Base-by-base conservation (phyloP, 768 basidiomycete genomes). In the Termitomyces sp. region DNA sequence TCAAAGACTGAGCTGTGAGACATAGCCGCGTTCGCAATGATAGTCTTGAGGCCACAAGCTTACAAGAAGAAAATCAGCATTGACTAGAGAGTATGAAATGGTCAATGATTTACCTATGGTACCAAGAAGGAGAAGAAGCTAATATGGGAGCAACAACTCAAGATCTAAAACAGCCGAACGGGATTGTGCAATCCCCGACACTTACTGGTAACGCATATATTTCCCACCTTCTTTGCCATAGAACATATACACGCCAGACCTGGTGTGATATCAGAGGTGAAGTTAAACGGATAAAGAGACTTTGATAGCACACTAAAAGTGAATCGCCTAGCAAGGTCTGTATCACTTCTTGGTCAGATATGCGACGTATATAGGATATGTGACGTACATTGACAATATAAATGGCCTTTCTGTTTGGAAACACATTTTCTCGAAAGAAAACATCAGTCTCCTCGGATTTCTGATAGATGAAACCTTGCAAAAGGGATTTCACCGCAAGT, bases 201-300 rank as follows among this genome's bases (percentile, higher is more conserved):
- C 67, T 57, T 59, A 69, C 69, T 3, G 67, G 64, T 18, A 67
- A 54, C 22, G 55, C 42, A 43, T 62, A 62, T 13, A 69, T 55
- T 20, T 55, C 50, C 64, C 65, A 67, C 32, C 61, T 65, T 34
- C 54, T 59, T 33, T 66, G 60, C 61, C 68, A 71, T 14, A 71
- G 63, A 36, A 68, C 60, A 52, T 62, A 71, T 2, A 67, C 67
- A 12, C 69, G 65, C 69, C 69, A 70, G 7, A 69, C 58, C 68
- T 69, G 44, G 14, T 39, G 14, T 22, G 30, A 10, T 12, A 7
- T 14, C 10, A 34, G 16, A 22, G 20, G 14, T 7, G 18, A 18
- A 48, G 2, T 20, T 2, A 16, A 26, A 40, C 20, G 22, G 2
- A 26, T 26, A 34, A 32, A 54, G 9, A 14, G 33, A 20, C 34